Base-by-base conservation (phyloP, 208 protist genomes). In the Trypanosoma scelopori region DNA sequence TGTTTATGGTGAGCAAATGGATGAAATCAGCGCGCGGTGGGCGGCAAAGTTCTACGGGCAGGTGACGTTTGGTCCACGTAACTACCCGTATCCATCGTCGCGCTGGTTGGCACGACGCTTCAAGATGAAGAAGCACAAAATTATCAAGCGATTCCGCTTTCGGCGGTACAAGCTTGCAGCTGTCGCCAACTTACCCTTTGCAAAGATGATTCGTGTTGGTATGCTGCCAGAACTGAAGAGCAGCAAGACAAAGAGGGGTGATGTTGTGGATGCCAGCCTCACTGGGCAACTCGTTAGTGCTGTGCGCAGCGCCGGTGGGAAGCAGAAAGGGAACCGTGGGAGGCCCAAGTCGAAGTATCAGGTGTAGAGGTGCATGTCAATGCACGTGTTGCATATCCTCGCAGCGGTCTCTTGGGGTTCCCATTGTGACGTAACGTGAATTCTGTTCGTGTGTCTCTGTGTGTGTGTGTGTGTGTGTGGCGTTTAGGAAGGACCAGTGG, bases 141-240 rank as follows among this genome's bases (percentile, higher is more conserved):
- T 92, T 41, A 52, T 93, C 22, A 95, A 95, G 74, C 82, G 90
- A 30, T 92, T 92, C 53, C 90, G 90, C 72, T 93, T 93, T 51
- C 84, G 90, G 20, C 86, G 90, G 25, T 95, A 95, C 78, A 95
- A 95, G 71, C 72, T 95, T 1, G 90, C 90, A 11, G 90, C 90
- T 32, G 83, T 95, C 25, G 90, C 90, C 4, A 95, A 95, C 63
- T 52, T 95, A 64, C 90, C 90, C 5, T 95, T 95, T 69, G 84
- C 90, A 3, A 89, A 91, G 70, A 95, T 93, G 90, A 92, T 95
- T 56, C 90, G 90, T 55, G 90, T 95, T 3, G 87, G 87, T n/a
- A 92, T 95, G 90, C 70, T 95, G 50, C 90, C 90, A n/a, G 85
- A 93, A 65, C 76, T 95, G 55, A 93, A 95, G 83, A 93, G 85